These are phyloP conservation scores for Vitis hybrid DNA, from an alignment of 177 flowering plant genomes.

Conservation along the genomic window DNA sequence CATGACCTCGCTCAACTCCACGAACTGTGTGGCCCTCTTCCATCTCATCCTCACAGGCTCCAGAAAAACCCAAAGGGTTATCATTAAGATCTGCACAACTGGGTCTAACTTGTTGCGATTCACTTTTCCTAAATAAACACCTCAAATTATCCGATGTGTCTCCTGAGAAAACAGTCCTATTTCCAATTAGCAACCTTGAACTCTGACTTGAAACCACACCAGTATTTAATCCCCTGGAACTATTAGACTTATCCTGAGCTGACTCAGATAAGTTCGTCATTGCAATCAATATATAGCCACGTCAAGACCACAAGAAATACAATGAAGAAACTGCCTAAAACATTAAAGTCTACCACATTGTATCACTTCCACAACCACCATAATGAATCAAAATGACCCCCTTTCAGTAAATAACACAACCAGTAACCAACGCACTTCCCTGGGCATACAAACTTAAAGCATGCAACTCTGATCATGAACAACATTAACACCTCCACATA, in stretches of 20 bases:
- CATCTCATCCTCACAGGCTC: slow-evolving; percentile 45
- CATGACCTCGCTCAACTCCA: slow-evolving; percentile 48
- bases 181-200: slow-evolving; percentile 26
- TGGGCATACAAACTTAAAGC: too few species aligned
- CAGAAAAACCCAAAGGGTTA: slow-evolving; percentile 44
- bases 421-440: too few species aligned
- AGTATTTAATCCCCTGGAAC: slow-evolving; percentile 56
- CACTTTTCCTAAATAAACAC: slow-evolving; percentile 19
- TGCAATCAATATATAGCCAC: slow-evolving; percentile 38
- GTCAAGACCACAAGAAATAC: slow-evolving; percentile 29
- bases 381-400: slow-evolving; percentile 18
- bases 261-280: slow-evolving; percentile 84
- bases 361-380: slow-evolving; percentile 25
- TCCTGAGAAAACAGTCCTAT: slow-evolving; percentile 32
- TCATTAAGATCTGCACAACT: slow-evolving; percentile 26
- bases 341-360: slow-evolving; percentile 20
- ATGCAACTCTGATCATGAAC: too few species aligned
- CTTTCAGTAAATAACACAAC: too few species aligned
- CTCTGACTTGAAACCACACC: slow-evolving; percentile 42
- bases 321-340: slow-evolving; percentile 17
- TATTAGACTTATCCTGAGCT: slow-evolving; percentile 50
- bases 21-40: slow-evolving; percentile 23
- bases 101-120: slow-evolving; percentile 20
- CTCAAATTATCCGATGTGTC: slow-evolving; percentile 34
- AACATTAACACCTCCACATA: too few species aligned